phyloP scores from a whole-genome alignment of 768 basidiomycete species.

The Leccinum arenicola region DNA sequence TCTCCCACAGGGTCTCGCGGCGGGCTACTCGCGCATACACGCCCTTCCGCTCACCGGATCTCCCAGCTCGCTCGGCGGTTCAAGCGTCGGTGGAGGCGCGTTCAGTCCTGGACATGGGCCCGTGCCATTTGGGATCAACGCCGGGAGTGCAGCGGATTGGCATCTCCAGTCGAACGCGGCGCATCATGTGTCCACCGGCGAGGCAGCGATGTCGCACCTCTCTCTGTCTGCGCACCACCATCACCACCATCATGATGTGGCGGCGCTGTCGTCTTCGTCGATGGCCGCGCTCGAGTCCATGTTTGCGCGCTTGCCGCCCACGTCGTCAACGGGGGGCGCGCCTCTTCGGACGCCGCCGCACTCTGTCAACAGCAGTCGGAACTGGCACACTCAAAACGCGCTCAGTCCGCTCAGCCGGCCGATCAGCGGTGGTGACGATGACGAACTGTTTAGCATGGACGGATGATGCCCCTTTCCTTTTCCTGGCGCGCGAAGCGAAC shows the following conservation, averaged over 20 bases:
- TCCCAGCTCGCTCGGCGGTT: too few relatives aligned
- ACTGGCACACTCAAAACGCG: constrained; percentile 38
- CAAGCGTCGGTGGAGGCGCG: constrained; percentile 24
- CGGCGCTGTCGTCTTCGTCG: background rate
- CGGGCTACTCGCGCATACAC: constrained; percentile 87
- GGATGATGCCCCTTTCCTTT: constrained; percentile 25
- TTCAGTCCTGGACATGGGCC: constrained; percentile 33
- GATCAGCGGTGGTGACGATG: constrained; percentile 47
- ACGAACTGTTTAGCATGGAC: constrained; percentile 75
- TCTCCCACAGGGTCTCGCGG: constrained; percentile 60
- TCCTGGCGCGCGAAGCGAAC: too few relatives aligned
- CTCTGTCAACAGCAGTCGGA: constrained; percentile 21
- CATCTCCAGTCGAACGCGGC: constrained; percentile 26
- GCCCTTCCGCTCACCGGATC: constrained; percentile 41
- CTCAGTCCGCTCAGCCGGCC: constrained; percentile 64
- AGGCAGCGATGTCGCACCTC: constrained; percentile 23
- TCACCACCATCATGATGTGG: constrained; percentile 25
- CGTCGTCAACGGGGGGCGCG: background rate
- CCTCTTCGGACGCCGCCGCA: constrained; percentile 32
- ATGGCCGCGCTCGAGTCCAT: constrained; percentile 43
- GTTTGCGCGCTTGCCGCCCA: constrained; percentile 45
- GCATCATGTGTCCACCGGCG: constrained; percentile 2
- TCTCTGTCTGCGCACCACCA: constrained; percentile 26
- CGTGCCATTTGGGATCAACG: constrained; percentile 32
- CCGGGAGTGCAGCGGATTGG: constrained; percentile 26